phyloP scores from a whole-genome alignment of 768 basidiomycete species.

The Phanerodontia chrysosporium region DNA sequence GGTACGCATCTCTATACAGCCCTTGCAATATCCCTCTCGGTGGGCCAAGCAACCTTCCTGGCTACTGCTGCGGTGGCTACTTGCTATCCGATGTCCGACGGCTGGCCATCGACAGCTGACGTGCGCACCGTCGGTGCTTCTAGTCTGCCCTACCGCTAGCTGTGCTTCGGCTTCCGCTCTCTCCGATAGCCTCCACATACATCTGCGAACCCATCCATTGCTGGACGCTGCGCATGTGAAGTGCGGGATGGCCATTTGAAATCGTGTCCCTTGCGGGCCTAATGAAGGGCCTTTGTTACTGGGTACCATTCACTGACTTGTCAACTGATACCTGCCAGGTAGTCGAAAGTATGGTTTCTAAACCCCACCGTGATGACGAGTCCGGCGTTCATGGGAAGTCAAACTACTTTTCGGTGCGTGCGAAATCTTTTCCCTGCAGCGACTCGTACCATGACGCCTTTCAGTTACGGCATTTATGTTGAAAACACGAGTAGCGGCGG shows the following conservation, averaged over 20 bases:
- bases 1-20: neutral
- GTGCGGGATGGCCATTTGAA: neutral
- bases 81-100: neutral
- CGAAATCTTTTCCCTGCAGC: neutral
- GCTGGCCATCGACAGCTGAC: neutral
- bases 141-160: neutral
- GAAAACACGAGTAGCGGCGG: neutral
- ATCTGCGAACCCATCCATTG: neutral
- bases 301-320: neutral
- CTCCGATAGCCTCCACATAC: neutral
- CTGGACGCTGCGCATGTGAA: neutral
- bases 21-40: neutral
- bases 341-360: neutral
- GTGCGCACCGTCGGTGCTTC: neutral
- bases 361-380: neutral
- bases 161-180: neutral
- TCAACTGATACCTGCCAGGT: constrained; percentile 1
- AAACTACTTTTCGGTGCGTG: neutral
- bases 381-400: neutral
- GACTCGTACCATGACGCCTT: neutral
- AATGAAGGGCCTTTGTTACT: neutral
- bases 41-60: neutral
- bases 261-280: neutral
- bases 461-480: constrained; percentile 5
- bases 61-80: neutral